Conservation (phyloP, 2,329 filamentous ascomycete species). For the Trichoderma endophyticum region DNA sequence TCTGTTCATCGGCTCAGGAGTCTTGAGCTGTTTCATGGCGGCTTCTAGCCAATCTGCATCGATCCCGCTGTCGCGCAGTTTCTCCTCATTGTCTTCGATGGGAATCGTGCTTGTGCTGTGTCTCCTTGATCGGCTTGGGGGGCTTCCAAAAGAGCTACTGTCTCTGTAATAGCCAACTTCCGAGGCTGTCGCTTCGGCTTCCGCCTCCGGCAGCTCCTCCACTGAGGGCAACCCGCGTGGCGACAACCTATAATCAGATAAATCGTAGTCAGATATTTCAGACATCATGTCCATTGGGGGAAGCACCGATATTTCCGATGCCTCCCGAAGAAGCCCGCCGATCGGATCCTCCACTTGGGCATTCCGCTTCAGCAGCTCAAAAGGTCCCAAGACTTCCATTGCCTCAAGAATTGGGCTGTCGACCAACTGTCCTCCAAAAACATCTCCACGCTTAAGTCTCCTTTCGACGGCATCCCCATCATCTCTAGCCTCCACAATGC, state of each 20-base stretch:
- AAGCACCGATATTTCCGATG: conserved; percentile 21
- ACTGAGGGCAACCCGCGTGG: conserved; percentile 48
- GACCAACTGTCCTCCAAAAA: conserved; percentile 28
- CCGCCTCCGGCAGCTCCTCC: conserved; percentile 48
- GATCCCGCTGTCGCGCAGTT: conserved; percentile 57
- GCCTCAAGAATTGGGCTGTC: conserved; percentile 40
- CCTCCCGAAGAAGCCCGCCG: conserved; percentile 33
- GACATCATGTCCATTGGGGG: conserved; percentile 17
- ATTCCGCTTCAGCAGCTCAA: conserved; percentile 32
- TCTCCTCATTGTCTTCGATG: conserved; percentile 32
- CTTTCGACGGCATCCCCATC: conserved; percentile 21
- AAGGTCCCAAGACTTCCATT: conserved; percentile 17
- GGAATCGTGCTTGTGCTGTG: conserved; percentile 28
- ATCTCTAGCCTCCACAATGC: conserved; percentile 23
- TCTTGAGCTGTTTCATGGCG: conserved; percentile 26
- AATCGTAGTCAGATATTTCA: conserved; percentile 23
- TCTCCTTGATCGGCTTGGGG: conserved; percentile 40
- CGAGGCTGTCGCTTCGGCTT: conserved; percentile 31
- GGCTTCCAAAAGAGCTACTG: conserved; percentile 35
- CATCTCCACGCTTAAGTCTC: conserved; percentile 26
- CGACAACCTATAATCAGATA: conserved; percentile 42
- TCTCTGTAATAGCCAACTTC: conserved; percentile 25
- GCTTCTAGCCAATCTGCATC: conserved; percentile 46
- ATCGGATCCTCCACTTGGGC: conserved; percentile 31
- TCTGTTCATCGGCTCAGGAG: conserved; percentile 27